Percentiles rank a stretch among this genome's conserved stretches.
Conservation (phyloP, 2,329 filamentous ascomycete species). For the Colletotrichum scovillei region DNA sequence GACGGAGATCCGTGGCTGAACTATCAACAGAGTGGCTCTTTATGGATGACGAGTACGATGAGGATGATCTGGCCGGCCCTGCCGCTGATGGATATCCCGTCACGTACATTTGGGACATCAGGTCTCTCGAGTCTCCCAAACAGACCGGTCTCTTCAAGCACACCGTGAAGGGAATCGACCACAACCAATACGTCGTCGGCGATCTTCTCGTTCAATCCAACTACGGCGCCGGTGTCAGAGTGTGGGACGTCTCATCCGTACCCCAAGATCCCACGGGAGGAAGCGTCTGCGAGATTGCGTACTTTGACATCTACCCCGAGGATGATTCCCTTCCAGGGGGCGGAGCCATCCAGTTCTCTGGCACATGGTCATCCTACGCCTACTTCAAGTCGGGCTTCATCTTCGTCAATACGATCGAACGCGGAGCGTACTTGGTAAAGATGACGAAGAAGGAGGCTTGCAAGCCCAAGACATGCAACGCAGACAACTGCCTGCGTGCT, state of each 20-base stretch:
- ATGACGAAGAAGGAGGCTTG: conserved; percentile 39
- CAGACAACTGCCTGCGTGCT: conserved; percentile 40
- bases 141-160: conserved; percentile 55
- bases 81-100: conserved; percentile 56
- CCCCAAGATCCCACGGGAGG: conserved; percentile 49
- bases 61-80: conserved; percentile 50
- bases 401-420: conserved; percentile 56
- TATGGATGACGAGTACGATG: conserved; percentile 63
- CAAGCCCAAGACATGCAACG: conserved; percentile 38
- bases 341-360: conserved; percentile 50
- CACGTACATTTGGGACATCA: conserved; percentile 62
- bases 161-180: conserved; percentile 52
- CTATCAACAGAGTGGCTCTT: conserved; percentile 46
- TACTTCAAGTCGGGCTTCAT: conserved; percentile 55
- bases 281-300: conserved; percentile 54
- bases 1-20: neutral
- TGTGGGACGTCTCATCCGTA: conserved; percentile 47
- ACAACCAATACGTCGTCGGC: conserved; percentile 57
- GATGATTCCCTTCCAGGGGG: conserved; percentile 53
- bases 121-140: conserved; percentile 51
- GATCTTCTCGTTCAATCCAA: conserved; percentile 57
- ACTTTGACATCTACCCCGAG: conserved; percentile 60
- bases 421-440: conserved; percentile 54
- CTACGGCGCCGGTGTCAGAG: conserved; percentile 56
- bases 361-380: conserved; percentile 58